Percentiles rank a stretch among this genome's conserved stretches.
phyloP scores from a whole-genome alignment of 345 rosid species.

The Eucalyptus curtisii region DNA sequence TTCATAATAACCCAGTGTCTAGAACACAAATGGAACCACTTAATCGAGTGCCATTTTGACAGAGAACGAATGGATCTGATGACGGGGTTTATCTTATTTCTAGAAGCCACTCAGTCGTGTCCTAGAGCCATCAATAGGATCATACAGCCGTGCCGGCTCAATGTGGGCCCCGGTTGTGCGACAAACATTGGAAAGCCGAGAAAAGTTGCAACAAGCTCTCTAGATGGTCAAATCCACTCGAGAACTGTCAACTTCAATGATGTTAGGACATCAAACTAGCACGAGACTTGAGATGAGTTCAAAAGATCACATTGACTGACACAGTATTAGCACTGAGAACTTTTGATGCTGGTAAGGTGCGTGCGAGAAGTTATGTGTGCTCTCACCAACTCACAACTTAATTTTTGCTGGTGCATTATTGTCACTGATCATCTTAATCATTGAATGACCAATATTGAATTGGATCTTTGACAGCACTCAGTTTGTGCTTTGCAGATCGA shows the following conservation, averaged over 20 bases:
- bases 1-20: neutral
- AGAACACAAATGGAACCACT: neutral
- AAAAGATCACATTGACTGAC: neutral
- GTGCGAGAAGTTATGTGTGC: neutral
- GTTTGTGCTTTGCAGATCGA: neutral
- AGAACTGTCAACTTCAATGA: neutral
- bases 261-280: neutral
- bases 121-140: neutral
- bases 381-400: neutral
- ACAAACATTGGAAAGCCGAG: neutral
- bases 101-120: neutral
- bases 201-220: neutral
- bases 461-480: neutral
- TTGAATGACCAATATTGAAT: neutral
- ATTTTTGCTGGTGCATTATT: neutral
- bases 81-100: neutral
- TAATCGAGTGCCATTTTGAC: neutral
- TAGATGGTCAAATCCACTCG: neutral
- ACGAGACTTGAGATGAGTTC: neutral
- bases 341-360: neutral
- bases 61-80: neutral
- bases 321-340: neutral
- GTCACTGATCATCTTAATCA: neutral
- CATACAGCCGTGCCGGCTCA: neutral
- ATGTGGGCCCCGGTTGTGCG: neutral